A percentile compares a stretch with the other conserved stretches of the same genome.
phyloP scores from a whole-genome alignment of 2,329 filamentous ascomycete species.

The Exutisphaerella laricina region DNA sequence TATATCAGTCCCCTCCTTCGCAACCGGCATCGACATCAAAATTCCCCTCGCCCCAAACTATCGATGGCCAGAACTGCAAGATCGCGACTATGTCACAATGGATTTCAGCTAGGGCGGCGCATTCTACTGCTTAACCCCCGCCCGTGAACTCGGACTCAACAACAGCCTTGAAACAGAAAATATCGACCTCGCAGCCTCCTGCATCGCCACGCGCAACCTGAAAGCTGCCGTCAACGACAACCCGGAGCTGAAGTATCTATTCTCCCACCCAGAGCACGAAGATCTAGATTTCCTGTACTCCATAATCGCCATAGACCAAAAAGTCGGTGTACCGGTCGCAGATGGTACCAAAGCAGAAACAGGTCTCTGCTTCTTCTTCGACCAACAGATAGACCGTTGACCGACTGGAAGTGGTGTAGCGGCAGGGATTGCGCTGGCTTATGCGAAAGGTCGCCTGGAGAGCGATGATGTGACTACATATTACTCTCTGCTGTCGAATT shows the following conservation, averaged over 20 bases:
- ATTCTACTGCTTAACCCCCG: conserved; percentile 40
- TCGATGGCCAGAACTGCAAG: conserved; percentile 38
- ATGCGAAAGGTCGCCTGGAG: conserved; percentile 8
- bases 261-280: conserved; percentile 27
- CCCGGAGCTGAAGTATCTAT: conserved; percentile 23
- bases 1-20: conserved; percentile 41
- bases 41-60: conserved; percentile 30
- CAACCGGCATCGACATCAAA: conserved; percentile 30
- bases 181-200: conserved; percentile 31
- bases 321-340: conserved; percentile 14
- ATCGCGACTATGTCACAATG: conserved; percentile 25
- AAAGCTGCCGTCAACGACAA: conserved; percentile 31
- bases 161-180: conserved; percentile 22
- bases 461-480: conserved; percentile 10
- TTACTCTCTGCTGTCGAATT: conserved; percentile 17
- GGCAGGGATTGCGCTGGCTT: conserved; percentile 29
- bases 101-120: conserved; percentile 43
- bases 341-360: conserved; percentile 34
- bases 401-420: conserved; percentile 33
- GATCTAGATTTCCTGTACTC: conserved; percentile 36
- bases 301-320: conserved; percentile 37
- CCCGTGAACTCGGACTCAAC: conserved; percentile 37
- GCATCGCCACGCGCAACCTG: conserved; percentile 32
- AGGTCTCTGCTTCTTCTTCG: conserved; percentile 37
- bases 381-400: conserved; percentile 45